Percentiles rank a stretch among this genome's conserved stretches.
phyloP scores from a whole-genome alignment of 208 protist species.

The Trypanosoma avium region DNA sequence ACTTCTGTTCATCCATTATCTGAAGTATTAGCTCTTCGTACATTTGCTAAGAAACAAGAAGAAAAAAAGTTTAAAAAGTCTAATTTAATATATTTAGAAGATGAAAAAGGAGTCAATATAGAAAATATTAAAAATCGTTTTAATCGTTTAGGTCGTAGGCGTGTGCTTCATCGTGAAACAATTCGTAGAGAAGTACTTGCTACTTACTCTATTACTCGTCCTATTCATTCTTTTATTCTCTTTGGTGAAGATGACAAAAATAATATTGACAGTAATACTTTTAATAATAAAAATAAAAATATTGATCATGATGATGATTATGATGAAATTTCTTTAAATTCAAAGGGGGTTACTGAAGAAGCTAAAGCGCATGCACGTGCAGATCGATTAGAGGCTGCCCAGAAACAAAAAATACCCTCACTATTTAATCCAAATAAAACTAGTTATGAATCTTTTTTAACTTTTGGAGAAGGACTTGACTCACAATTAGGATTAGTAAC shows the following conservation, averaged over 20 bases:
- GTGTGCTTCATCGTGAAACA: neutral
- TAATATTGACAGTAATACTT: no score
- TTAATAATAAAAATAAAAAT: no score
- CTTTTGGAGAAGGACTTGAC: neutral
- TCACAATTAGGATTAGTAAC: constrained; percentile 38
- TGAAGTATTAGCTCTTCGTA: no score
- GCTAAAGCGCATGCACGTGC: neutral
- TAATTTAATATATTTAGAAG: no score
- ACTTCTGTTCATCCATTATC: no score
- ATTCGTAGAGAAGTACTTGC: neutral
- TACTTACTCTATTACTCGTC: neutral
- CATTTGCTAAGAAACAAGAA: no score
- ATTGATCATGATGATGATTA: no score
- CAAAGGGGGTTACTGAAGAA: no score
- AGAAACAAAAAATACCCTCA: neutral
- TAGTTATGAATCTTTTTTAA: neutral
- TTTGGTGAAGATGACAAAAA: neutral
- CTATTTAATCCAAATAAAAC: neutral
- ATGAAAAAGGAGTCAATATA: no score
- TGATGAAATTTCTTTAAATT: no score
- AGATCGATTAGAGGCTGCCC: neutral
- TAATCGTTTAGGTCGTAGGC: neutral
- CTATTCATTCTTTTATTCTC: constrained; percentile 1
- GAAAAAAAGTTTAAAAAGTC: no score
- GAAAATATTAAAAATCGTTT: neutral